Evolutionary conservation across 371 early-diverging fungal species (phyloP), one percentile per base, ranked within the genome.

Genomic region (Mucor racemosus): DNA sequence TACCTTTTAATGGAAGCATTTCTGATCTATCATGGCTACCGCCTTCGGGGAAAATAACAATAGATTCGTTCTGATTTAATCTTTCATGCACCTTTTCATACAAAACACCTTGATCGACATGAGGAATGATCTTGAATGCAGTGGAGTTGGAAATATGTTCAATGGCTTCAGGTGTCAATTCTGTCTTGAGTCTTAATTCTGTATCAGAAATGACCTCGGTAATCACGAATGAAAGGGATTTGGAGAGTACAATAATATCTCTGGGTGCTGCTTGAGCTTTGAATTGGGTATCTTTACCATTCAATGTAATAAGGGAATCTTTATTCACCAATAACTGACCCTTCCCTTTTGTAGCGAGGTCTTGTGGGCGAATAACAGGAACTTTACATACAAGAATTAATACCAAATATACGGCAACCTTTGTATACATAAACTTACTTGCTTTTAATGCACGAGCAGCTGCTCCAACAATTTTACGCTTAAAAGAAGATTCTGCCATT

Each of bases 41-140:
- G 34, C 96, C 95, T 71, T 95, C 96, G 14, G 96, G 96, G 76
- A 96, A 96, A 40, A 96, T 95, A 3, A 94, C 95, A 35, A 96
- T 82, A 66, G 87, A 88, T 21, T 82, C 87, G 48, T 85, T 84
- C 34, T 76, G 67, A 36, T 83, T 79, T 31, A 96, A 74, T 11
- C 90, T 80, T 33, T 85, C 76, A 48, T 87, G 87, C 21, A 96
- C 95, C 17, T 85, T 82, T 36, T 79, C 76, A 78, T 90, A 95
- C 81, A 95, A 80, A 1, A 76, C 78, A 48, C 73, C 61, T 74
- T 95, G 94, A 76, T 96, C 91, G 31, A 95, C 81, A 67, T 90
- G 90, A 34, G 96, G 95, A 5, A 81, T 81, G 11, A 86, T 69
- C 68, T 90, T 92, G 75, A 72, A 94, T 5, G 73, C 5, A 0